A percentile compares a stretch with the other conserved stretches of the same genome.
phyloP scores from a whole-genome alignment of 192 early-diverging fungal genomes.

The Coemansia sp. region DNA sequence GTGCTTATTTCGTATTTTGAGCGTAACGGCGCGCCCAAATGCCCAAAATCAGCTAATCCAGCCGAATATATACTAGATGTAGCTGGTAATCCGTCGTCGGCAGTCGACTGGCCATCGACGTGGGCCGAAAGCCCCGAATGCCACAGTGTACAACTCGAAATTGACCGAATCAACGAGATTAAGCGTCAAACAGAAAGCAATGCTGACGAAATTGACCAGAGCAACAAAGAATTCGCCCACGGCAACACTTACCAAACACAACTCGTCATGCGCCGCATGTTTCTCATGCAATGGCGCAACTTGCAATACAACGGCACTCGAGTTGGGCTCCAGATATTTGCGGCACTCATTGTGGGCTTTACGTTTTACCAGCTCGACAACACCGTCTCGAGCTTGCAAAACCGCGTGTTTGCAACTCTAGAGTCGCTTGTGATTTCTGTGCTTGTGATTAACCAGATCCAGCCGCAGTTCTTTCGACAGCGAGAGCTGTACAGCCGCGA shows the following conservation, averaged over 20 bases:
- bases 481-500: constrained; percentile 62
- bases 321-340: constrained; percentile 54
- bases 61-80: constrained; percentile 86
- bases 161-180: constrained; percentile 52
- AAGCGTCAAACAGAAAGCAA: background rate
- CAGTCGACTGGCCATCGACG: constrained; percentile 69
- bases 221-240: constrained; percentile 27
- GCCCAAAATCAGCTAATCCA: constrained; percentile 66
- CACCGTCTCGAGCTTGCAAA: constrained; percentile 55
- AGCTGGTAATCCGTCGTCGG: constrained; percentile 56
- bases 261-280: constrained; percentile 65
- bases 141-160: constrained; percentile 39
- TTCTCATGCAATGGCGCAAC: constrained; percentile 66
- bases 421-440: constrained; percentile 53
- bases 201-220: constrained; percentile 10
- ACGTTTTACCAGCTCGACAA: constrained; percentile 65
- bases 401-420: constrained; percentile 59
- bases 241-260: constrained; percentile 49
- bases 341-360: constrained; percentile 63
- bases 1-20: constrained; percentile 77
- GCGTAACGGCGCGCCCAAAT: constrained; percentile 65
- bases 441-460: constrained; percentile 60
- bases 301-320: constrained; percentile 68
- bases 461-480: constrained; percentile 63
- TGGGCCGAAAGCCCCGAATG: constrained; percentile 64